These are phyloP conservation scores for Entoloma clypeatum DNA, from an alignment of 1,284 basidiomycete genomes.

Conservation along the genomic window DNA sequence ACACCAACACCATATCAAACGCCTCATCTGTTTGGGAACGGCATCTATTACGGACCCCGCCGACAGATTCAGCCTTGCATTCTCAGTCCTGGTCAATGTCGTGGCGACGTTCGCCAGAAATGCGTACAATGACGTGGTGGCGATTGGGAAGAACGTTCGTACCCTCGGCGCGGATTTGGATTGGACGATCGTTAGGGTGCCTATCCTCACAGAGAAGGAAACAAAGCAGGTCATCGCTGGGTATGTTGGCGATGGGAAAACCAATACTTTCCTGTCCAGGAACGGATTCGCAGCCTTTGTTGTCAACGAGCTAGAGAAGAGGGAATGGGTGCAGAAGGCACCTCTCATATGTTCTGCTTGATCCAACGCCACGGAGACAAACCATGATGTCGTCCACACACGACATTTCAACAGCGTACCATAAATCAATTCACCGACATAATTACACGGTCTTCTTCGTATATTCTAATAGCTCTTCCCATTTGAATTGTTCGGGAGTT, in stretches of 20 bases:
- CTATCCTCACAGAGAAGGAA: constrained; percentile 47
- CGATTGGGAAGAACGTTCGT: constrained; percentile 52
- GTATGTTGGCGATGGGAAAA: constrained; percentile 61
- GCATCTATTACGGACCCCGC: constrained; percentile 56
- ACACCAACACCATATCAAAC: constrained; percentile 45
- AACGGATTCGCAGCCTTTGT: constrained; percentile 58
- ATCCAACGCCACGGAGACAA: constrained; percentile 8
- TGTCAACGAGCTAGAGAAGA: constrained; percentile 48
- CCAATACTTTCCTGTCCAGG: constrained; percentile 44
- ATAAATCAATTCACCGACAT: background rate
- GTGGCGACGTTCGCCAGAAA: constrained; percentile 32
- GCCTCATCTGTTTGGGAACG: constrained; percentile 64
- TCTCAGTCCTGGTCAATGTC: constrained; percentile 39
- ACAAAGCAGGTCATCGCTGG: constrained; percentile 48
- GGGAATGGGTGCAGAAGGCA: constrained; percentile 45
- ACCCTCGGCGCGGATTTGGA: constrained; percentile 45
- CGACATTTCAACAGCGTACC: background rate
- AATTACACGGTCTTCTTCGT: constrained; percentile 29
- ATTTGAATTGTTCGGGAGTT: constrained; percentile 65
- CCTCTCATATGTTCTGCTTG: constrained; percentile 36
- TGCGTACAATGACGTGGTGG: constrained; percentile 42
- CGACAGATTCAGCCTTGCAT: constrained; percentile 52
- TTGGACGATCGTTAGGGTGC: constrained; percentile 68
- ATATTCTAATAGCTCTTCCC: constrained; percentile 64
- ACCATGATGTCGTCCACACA: too few relatives aligned